Evolutionary conservation across 2,329 filamentous ascomycete genomes (phyloP).

Genomic region (Bimuria novae-zelandiae): DNA sequence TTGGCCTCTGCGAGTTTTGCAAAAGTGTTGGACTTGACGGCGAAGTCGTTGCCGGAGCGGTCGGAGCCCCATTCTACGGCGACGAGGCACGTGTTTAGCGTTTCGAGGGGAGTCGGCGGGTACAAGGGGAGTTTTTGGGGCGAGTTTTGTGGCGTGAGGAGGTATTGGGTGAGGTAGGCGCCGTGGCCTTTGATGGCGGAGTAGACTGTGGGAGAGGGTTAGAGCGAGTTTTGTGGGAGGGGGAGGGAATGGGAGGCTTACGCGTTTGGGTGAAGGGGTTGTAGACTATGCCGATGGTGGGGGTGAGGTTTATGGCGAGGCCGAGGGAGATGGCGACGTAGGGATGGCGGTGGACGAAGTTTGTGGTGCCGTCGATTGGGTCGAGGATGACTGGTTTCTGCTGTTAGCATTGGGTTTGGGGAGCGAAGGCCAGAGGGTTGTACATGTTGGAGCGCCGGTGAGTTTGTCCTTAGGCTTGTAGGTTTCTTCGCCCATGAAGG

Average conservation of each 20-base stretch:
- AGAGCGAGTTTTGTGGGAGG: not conserved
- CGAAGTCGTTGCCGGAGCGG: slow-evolving; percentile 71
- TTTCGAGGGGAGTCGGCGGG: slow-evolving; percentile 60
- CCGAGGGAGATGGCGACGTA: slow-evolving; percentile 78
- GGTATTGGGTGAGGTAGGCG: slow-evolving; percentile 53
- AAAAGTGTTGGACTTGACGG: slow-evolving; percentile 70
- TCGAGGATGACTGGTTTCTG: slow-evolving; percentile 70
- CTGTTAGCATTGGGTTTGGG: not conserved
- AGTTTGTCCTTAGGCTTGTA: slow-evolving; percentile 69
- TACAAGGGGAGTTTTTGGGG: slow-evolving; percentile 53
- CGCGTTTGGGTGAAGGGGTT: slow-evolving; percentile 72
- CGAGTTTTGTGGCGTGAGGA: not conserved
- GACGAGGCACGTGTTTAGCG: slow-evolving; percentile 67
- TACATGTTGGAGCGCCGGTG: slow-evolving; percentile 67
- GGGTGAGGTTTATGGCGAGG: slow-evolving; percentile 64
- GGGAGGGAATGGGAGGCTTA: not conserved
- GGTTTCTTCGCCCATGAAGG: slow-evolving; percentile 63
- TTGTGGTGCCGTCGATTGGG: slow-evolving; percentile 81
- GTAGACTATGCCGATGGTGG: slow-evolving; percentile 75
- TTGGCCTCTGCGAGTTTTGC: slow-evolving; percentile 55
- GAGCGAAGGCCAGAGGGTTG: not conserved
- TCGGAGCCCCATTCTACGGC: slow-evolving; percentile 75
- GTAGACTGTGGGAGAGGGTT: slow-evolving; percentile 55
- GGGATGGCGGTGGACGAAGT: slow-evolving; percentile 78
- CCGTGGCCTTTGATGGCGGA: slow-evolving; percentile 71